Conservation (phyloP, 169 alveolate genomes). For the Besnoitia besnoiti region DNA sequence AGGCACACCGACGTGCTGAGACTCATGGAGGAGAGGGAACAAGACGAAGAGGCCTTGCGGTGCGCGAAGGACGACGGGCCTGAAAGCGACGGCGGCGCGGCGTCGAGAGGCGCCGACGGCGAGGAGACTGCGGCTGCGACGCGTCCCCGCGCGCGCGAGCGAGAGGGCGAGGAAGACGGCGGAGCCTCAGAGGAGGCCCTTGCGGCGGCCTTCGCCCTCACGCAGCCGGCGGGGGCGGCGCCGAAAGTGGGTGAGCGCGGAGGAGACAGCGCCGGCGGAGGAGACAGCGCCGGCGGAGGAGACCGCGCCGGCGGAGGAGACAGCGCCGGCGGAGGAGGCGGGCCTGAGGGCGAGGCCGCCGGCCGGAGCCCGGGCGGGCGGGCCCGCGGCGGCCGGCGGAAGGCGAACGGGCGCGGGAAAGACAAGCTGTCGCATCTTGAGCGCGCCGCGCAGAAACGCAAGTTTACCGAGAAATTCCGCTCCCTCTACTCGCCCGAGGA, state of each 20-base stretch:
- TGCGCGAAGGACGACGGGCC: too few relatives aligned
- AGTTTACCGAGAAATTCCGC: constrained; percentile 1
- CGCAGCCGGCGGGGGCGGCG: too few relatives aligned
- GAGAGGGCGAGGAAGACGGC: not conserved
- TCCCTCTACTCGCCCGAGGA: constrained; percentile 4
- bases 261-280: not conserved
- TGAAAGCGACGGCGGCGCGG: not conserved
- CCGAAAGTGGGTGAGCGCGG: too few relatives aligned
- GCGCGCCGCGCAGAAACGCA: not conserved
- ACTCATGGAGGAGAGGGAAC: constrained; percentile 7
- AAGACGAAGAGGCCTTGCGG: not conserved
- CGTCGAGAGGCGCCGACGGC: not conserved
- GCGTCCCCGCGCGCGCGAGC: not conserved
- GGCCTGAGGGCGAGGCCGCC: not conserved
- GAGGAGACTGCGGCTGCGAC: not conserved
- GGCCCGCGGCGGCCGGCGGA: not conserved
- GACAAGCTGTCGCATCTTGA: not conserved
- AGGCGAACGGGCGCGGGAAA: not conserved
- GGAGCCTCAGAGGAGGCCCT: not conserved
- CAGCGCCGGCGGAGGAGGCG: not conserved
- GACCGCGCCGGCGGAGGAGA: not conserved
- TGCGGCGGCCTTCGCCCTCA: too few relatives aligned
- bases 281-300: not conserved
- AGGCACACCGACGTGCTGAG: constrained; percentile 3
- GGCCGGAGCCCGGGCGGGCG: not conserved